A percentile compares a stretch with the other conserved stretches of the same genome.
Evolutionary conservation across 2,329 filamentous ascomycete species (phyloP).

Genomic region (Hypoxylon sp.): DNA sequence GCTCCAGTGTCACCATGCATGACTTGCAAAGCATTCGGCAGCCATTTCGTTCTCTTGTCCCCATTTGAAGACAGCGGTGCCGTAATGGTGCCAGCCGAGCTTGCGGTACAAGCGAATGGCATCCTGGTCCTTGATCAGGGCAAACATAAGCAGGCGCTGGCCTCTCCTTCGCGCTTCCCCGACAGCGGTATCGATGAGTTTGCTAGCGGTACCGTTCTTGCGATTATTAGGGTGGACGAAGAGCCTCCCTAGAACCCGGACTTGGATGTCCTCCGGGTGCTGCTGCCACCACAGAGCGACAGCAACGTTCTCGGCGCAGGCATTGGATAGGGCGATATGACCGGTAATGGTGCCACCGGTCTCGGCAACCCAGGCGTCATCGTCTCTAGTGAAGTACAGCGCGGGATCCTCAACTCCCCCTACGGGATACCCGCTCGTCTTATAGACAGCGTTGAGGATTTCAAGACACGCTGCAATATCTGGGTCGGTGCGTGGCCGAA

Average conservation of each 20-base stretch:
- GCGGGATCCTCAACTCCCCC: conserved; percentile 35
- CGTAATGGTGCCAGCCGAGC: conserved; percentile 42
- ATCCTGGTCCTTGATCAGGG: conserved; percentile 43
- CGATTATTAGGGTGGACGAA: conserved; percentile 40
- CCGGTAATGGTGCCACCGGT: conserved; percentile 28
- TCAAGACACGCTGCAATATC: conserved; percentile 40
- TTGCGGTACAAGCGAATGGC: conserved; percentile 43
- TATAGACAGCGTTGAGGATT: conserved; percentile 39
- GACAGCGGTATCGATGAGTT: conserved; percentile 36
- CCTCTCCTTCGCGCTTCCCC: conserved; percentile 33
- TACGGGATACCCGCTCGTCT: conserved; percentile 44
- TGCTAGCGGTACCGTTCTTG: conserved; percentile 33
- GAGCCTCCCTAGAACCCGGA: conserved; percentile 39
- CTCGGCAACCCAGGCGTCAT: conserved; percentile 41
- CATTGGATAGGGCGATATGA: conserved; percentile 37
- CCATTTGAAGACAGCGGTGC: conserved; percentile 38
- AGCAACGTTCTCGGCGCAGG: conserved; percentile 19
- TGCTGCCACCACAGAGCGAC: conserved; percentile 35
- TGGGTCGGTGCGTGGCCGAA: conserved; percentile 38
- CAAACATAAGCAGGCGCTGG: conserved; percentile 38
- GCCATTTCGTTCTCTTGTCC: conserved; percentile 37
- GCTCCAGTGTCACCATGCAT: background rate
- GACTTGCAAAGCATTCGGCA: conserved; percentile 39
- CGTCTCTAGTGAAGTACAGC: conserved; percentile 27
- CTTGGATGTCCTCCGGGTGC: conserved; percentile 18